A percentile compares a stretch with the other conserved stretches of the same genome.
Conservation (phyloP, 2,329 filamentous ascomycete genomes). For the Pleomassaria siparia region DNA sequence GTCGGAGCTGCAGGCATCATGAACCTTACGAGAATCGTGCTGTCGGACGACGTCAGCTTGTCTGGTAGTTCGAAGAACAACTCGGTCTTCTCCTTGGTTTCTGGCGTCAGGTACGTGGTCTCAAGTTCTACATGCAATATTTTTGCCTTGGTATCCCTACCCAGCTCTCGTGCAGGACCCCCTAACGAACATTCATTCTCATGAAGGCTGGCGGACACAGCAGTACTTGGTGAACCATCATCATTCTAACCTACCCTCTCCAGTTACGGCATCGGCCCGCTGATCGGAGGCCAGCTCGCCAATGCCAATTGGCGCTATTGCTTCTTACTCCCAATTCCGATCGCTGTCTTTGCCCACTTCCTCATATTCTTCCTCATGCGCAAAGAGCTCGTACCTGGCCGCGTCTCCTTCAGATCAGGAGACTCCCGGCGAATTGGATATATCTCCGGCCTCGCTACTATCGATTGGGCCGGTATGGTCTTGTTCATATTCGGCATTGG, state of each 20-base stretch:
- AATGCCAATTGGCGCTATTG: conserved; percentile 65
- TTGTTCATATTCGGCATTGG: conserved; percentile 40
- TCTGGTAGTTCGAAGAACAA: conserved; percentile 72
- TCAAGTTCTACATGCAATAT: not conserved
- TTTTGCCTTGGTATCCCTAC: not conserved
- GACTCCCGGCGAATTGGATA: conserved; percentile 38
- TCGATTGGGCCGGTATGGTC: conserved; percentile 39
- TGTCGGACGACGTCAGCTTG: conserved; percentile 66
- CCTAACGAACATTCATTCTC: not conserved
- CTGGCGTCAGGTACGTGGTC: conserved; percentile 50
- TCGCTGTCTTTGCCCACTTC: conserved; percentile 51
- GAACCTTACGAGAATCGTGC: conserved; percentile 62
- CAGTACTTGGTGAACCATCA: not conserved
- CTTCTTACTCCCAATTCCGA: conserved; percentile 56
- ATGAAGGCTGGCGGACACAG: not conserved
- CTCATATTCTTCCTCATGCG: conserved; percentile 60
- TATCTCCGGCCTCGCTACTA: conserved; percentile 47
- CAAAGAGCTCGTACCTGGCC: conserved; percentile 58
- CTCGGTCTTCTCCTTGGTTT: conserved; percentile 64
- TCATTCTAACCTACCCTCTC: not conserved
- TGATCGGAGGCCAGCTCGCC: conserved; percentile 62
- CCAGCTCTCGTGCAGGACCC: not conserved
- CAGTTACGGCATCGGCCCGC: conserved; percentile 62
- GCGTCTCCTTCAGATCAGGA: conserved; percentile 41
- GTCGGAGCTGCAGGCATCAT: conserved; percentile 63